phyloP scores from a whole-genome alignment of 768 basidiomycete species.

The Phaeotremella skinneri region DNA sequence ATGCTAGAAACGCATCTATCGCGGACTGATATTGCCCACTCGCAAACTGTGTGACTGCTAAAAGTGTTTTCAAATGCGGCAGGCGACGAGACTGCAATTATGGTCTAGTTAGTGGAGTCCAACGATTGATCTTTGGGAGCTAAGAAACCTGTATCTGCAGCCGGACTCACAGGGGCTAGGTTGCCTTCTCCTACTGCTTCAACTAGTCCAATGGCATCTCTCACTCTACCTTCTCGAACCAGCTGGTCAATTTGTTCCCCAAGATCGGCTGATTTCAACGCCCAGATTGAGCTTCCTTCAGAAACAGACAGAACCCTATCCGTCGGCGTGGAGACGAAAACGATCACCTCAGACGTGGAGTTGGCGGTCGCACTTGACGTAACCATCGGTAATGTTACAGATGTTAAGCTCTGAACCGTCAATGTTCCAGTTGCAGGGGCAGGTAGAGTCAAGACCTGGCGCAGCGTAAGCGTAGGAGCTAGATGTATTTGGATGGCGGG shows the following conservation, averaged over 20 bases:
- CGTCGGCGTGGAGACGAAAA: constrained; percentile 64
- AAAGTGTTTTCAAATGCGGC: constrained; percentile 65
- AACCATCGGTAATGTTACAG: constrained; percentile 56
- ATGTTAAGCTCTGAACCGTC: constrained; percentile 44
- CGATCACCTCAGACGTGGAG: constrained; percentile 19
- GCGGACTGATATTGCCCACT: constrained; percentile 69
- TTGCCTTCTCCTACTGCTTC: constrained; percentile 63
- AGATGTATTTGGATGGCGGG: constrained; percentile 42
- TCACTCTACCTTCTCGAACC: constrained; percentile 64
- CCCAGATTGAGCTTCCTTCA: constrained; percentile 79
- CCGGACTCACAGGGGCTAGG: constrained; percentile 28
- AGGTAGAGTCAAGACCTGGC: constrained; percentile 32
- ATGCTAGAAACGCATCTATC: constrained; percentile 79
- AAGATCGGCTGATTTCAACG: constrained; percentile 69
- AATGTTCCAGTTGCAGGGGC: constrained; percentile 20
- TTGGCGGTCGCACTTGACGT: constrained; percentile 56
- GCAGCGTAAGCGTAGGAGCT: constrained; percentile 30
- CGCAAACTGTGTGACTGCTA: constrained; percentile 75
- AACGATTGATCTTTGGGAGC: neutral
- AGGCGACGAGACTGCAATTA: constrained; percentile 23
- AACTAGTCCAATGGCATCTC: constrained; percentile 75
- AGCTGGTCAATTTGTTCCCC: constrained; percentile 81
- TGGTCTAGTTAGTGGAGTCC: neutral
- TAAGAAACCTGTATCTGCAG: neutral
- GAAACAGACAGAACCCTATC: constrained; percentile 65